phyloP scores from a whole-genome alignment of 768 basidiomycete genomes.

The Cystobasidiopsis lactophilus region DNA sequence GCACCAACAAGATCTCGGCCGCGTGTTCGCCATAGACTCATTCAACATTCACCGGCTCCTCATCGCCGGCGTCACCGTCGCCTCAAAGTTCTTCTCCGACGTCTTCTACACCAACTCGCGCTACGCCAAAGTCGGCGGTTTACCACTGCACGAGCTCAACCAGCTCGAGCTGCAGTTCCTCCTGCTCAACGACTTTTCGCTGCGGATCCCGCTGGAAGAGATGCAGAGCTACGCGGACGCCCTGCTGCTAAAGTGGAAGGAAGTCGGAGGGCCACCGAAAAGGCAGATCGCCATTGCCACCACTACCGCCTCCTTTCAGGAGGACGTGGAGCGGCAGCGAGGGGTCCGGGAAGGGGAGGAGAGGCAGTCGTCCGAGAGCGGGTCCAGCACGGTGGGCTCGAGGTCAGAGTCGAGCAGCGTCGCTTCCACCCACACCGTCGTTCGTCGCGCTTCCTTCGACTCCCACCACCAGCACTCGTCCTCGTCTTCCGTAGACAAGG shows the following conservation, averaged over 20 bases:
- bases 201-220: constrained; percentile 67
- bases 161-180: constrained; percentile 94
- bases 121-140: constrained; percentile 95
- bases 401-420: not conserved
- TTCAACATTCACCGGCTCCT: constrained; percentile 92
- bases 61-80: constrained; percentile 96
- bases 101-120: constrained; percentile 98
- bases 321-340: not conserved
- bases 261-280: no score
- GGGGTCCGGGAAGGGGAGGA: not conserved
- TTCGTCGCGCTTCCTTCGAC: no score
- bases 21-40: constrained; percentile 72
- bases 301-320: not conserved
- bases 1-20: no score
- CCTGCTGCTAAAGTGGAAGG: constrained; percentile 33
- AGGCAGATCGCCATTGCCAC: no score
- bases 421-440: not conserved
- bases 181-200: constrained; percentile 78
- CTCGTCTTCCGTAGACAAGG: no score
- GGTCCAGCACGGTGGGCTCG: not conserved
- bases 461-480: no score
- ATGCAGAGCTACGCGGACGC: constrained; percentile 91
- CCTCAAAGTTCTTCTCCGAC: constrained; percentile 95
- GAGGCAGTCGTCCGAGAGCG: not conserved
- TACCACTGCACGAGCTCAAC: constrained; percentile 78